Evolutionary conservation across 768 basidiomycete genomes (phyloP), one percentile per base, ranked within the genome.

Genomic region (Boletus tylopilopsis): DNA sequence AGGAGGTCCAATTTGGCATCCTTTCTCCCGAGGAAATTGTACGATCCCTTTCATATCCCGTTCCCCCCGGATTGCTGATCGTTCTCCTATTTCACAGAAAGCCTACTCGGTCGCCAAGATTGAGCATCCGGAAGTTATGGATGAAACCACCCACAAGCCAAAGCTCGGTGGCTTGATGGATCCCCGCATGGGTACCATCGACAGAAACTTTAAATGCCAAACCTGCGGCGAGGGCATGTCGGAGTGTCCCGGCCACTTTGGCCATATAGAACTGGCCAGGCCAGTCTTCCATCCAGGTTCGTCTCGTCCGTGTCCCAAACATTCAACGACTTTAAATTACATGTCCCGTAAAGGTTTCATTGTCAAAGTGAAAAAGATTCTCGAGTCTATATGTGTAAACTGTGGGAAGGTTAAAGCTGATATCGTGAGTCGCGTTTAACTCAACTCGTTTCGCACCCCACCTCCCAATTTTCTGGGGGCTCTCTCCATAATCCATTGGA

Each of bases 141-240:
- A 99, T 61, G 96, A 99, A 68, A 73, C 85, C 18, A 90, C 85
- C 1, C 88, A 87, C 63, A 88, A 85, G 64, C 90, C 91, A 22
- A 97, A 96, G 73, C 75, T 83, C 22, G 94, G 93, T 41, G 96
- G 96, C 39, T 75, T 99, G 64, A 95, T 95, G 88, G 96, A 99
- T 73, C 92, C 94, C 43, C 84, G 92, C 51, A 92, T 98, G 88
- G 96, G 96, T 33, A 99, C 93, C 24, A 95, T 94, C 61, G 93
- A 94, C 76, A 79, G 93, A 58, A 94, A 94, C 68, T 94, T 95
- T 75, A 98, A 98, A 75, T 99, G 96, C 68, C 94, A 97, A 75
- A 98, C 96, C 24, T 98, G 96, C 69, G 94, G 94, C 58, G 96
- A 99, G 78, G 95, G 94, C n/a, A 97, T 98, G 94, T 87, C 93